Evolutionary conservation across 768 basidiomycete species (phyloP), one percentile per base, ranked within the genome.

Genomic region (Pleurotus sapidus): DNA sequence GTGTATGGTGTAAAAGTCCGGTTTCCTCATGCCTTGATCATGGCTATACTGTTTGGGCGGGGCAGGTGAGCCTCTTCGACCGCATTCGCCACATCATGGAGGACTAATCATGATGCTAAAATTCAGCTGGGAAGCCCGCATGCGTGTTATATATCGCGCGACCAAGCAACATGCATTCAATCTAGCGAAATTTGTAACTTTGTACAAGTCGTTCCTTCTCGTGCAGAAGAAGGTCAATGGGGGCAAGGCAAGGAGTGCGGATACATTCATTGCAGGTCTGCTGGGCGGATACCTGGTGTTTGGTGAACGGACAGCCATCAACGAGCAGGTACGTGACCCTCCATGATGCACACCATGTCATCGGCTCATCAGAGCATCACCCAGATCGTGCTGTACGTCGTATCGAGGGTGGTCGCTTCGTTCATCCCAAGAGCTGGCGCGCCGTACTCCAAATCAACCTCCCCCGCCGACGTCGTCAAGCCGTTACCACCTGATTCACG

Each of bases 341-440:
- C 45, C 38, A 20, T 46, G 17, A 24, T 34, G 9, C 11, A 34
- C 58, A 25, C 43, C 46, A 25, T 30, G 50, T 48, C 2, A 47
- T 55, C 59, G 61, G 61, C 59, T 59, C 55, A 38, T 15, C 55
- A 9, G 56, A 56, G 56, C 45, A 30, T 55, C 48, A 17, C 25
- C 49, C 60, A 97, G 93, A 97, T 98, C 64, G 97, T 98, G 18
- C 86, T 99, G 59, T 99, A 98, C 67, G 93, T 99, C 60, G 86
- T 91, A 57, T 93, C 93, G 23, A 88, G 97, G 49, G 92, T 96
- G 46, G 78, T 98, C 45, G 89, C 95, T 15, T 90, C 96, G 5
- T 87, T 96, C 75, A 79, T 99, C 34, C 94, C 97, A 4, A 88
- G 97, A 59, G 82, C 89, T 25, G 67, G 76, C 25, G 63, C 78